phyloP scores from a whole-genome alignment of 768 basidiomycete genomes.

The Leccinum ochraceum region DNA sequence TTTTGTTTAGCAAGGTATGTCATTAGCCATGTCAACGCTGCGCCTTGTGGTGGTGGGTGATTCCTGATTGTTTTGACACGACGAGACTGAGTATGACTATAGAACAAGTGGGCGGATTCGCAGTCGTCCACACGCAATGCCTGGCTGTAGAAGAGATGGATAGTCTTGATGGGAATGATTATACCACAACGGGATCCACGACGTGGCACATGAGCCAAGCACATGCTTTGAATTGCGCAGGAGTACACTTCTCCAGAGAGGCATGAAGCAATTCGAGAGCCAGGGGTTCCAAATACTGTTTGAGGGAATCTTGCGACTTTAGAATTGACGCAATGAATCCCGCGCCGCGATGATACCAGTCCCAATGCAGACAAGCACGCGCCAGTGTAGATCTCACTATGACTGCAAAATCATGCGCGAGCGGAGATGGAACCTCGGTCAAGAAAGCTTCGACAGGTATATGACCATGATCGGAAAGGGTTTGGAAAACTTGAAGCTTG shows the following conservation, averaged over 20 bases:
- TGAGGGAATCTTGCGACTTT: constrained; percentile 24
- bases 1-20: constrained; percentile 40
- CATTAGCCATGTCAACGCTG: constrained; percentile 55
- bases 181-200: constrained; percentile 32
- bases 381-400: constrained; percentile 53
- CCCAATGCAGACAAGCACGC: constrained; percentile 55
- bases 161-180: constrained; percentile 43
- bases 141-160: constrained; percentile 49
- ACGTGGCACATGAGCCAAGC: constrained; percentile 43
- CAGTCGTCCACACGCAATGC: constrained; percentile 34
- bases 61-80: constrained; percentile 32
- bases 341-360: constrained; percentile 48
- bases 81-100: constrained; percentile 43
- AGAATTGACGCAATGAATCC: constrained; percentile 37
- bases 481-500: constrained; percentile 49
- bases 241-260: constrained; percentile 39
- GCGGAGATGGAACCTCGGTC: constrained; percentile 34
- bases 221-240: constrained; percentile 40
- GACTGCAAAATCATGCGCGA: constrained; percentile 40
- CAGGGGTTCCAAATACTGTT: constrained; percentile 34
- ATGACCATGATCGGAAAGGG: constrained; percentile 44
- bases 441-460: constrained; percentile 51
- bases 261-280: constrained; percentile 46
- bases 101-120: constrained; percentile 46
- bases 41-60: constrained; percentile 54